phyloP scores from a whole-genome alignment of 139 green algal species.

The Chlorella sp. region DNA sequence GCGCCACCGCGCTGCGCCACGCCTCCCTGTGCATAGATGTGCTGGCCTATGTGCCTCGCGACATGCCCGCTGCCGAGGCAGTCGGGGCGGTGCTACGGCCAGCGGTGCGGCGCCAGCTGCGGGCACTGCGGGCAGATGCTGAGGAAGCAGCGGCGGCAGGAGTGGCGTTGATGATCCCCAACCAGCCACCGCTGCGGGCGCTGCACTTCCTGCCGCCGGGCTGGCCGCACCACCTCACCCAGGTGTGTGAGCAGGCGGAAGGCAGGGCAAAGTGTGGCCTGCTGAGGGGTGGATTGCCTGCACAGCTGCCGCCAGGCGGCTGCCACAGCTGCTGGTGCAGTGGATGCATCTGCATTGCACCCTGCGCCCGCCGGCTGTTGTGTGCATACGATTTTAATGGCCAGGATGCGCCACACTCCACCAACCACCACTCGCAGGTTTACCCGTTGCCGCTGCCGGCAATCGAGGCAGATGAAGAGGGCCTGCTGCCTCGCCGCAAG shows the following conservation, averaged over 20 bases:
- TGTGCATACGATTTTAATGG: not conserved
- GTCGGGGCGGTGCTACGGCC: not conserved
- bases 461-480: constrained; percentile 48
- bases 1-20: not conserved
- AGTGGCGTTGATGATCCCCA: not conserved
- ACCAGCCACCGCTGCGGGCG: constrained; percentile 24
- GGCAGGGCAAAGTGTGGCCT: not conserved
- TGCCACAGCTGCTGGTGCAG: not conserved
- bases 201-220: constrained; percentile 53
- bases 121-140: not conserved
- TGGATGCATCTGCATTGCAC: not conserved
- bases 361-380: not conserved
- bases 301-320: not conserved
- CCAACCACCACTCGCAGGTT: not conserved
- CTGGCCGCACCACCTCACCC: constrained; percentile 52
- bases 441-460: constrained; percentile 49
- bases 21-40: constrained; percentile 44
- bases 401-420: not conserved
- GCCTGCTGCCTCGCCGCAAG: constrained; percentile 32
- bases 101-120: constrained; percentile 17
- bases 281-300: not conserved
- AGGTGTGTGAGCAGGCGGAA: not conserved
- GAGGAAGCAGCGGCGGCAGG: not conserved
- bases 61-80: not conserved
- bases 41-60: constrained; percentile 40